Evolutionary conservation across 345 rosid genomes (phyloP), one percentile per base, ranked within the genome.

Genomic region (Odontarrhena argentea): DNA sequence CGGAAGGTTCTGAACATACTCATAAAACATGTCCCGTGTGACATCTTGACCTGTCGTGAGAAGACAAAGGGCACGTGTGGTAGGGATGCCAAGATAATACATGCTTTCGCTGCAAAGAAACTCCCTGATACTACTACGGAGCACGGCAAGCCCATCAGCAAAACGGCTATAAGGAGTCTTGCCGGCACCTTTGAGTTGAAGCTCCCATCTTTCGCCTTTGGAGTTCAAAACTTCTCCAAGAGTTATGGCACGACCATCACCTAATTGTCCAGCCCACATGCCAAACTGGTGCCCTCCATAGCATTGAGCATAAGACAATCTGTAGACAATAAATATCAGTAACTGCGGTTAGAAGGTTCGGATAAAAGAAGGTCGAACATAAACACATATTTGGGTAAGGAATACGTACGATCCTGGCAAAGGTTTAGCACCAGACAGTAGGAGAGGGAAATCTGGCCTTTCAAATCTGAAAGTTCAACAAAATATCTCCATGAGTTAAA

Each of bases 251-350:
- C 99, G 86, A 26, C 99, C 99, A 76, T 95, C 99, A 73, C 99
- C 99, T 43, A 95, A 79, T 77, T 95, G 99, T 77, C 97, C 97
- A 55, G 97, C 99, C 99, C 97, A 95, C 81, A 71, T 85, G 56
- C 99, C 96, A 81, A 94, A 94, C 65, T 91, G 97, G 78, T 94
- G 96, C 60, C 97, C 99, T 71, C 97, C 99, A 68, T 94, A 94
- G 77, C 95, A 87, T 56, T 91, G 97, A 48, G 97, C 93, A 76
- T 87, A 94, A 7, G 99, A 81, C 76, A 86, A 67, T 63, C 99
- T 91, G 78, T 46, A 70, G 26, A 44, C 6, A 73, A 49, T 22
- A n/a, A 73, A 8, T 58, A 52, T 43, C 34, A 58, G 65, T 13
- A 61, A 63, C 40, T 24, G 61, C 13, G 8, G 57, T 35, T 4